Conservation (phyloP, 2,329 filamentous ascomycete species). For the Ophiostoma sp. region DNA sequence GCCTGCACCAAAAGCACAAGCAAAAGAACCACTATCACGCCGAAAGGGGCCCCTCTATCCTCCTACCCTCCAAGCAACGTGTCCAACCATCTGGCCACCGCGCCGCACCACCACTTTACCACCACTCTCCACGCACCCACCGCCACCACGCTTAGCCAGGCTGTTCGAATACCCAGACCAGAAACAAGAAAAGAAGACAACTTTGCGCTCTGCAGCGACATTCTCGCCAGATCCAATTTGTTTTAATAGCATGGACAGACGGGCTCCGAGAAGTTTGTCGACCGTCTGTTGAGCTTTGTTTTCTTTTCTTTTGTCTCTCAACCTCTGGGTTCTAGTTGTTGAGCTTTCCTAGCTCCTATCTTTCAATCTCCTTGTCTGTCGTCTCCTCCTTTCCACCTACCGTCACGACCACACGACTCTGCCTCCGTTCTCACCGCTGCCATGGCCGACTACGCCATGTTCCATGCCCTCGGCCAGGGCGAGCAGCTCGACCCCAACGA, state of each 20-base stretch:
- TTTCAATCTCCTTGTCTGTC: neutral
- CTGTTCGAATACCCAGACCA: neutral
- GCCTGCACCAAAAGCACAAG: neutral
- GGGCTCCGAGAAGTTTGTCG: conserved; percentile 2
- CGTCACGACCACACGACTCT: neutral
- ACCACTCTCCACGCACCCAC: conserved; percentile 12
- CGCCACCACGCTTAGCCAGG: conserved; percentile 15
- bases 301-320: neutral
- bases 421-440: neutral
- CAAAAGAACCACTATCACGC: neutral
- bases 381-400: neutral
- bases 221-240: conserved; percentile 4
- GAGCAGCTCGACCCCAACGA: conserved; percentile 54
- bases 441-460: conserved; percentile 51
- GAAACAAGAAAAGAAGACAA: neutral
- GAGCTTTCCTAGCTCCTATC: neutral
- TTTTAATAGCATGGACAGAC: conserved; percentile 22
- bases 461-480: conserved; percentile 53
- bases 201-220: conserved; percentile 1
- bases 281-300: conserved; percentile 15
- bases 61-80: conserved; percentile 21
- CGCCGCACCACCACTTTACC: conserved; percentile 1
- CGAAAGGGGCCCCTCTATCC: neutral
- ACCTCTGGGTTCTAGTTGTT: neutral
- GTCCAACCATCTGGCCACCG: conserved; percentile 23